Evolutionary conservation across 208 protist genomes (phyloP), one percentile per base, ranked within the genome.

Genomic region (Acanthamoeba culbertsoni): DNA sequence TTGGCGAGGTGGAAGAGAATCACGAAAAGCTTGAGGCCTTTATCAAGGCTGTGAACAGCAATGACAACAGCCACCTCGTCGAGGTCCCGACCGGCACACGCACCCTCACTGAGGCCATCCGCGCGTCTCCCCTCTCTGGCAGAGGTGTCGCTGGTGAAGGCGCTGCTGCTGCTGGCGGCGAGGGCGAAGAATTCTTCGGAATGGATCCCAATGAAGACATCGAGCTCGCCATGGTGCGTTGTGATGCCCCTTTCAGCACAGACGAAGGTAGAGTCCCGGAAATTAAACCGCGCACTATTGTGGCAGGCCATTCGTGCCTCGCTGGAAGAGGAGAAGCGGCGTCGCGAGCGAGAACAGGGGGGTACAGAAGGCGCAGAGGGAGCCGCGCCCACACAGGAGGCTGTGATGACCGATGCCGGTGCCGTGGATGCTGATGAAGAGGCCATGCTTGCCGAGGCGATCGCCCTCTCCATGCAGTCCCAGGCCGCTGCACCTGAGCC

Each of bases 1-100:
- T 99, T 96, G 98, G 99, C 77, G 97, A 98, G 37, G 96, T 98
- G 28, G 96, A 98, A 37, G 94, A 95, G 45, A 99, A 99, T 94
- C 93, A 96, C 48, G 94, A 96, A 37, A 97, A 98, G 59, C 97
- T 99, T 18, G 93, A 98, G 45, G 91, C 75, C 12, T 99, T 99
- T 94, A 96, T 99, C 16, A 95, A 96, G 35, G 84, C 84, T 4
- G 84, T 91, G 20, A 91, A 91, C 84, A 91, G 55, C 55, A 91
- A 91, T 53, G 84, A 91, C 59, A 91, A 91, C 55, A 91, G 84
- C 55, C 45, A 91, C 37, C 43, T 91, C 12, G 84, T 91, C 31
- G 55, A 71, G 37, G 84, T 91, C 40, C 51, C 63, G 59, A 45
- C 84, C 35, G 84, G 84, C n/a, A 48, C 14, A 2, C 35, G 40